These are phyloP conservation scores for Coemansia asiatica DNA, from an alignment of 192 early-diverging fungal species.

Conservation along the genomic window DNA sequence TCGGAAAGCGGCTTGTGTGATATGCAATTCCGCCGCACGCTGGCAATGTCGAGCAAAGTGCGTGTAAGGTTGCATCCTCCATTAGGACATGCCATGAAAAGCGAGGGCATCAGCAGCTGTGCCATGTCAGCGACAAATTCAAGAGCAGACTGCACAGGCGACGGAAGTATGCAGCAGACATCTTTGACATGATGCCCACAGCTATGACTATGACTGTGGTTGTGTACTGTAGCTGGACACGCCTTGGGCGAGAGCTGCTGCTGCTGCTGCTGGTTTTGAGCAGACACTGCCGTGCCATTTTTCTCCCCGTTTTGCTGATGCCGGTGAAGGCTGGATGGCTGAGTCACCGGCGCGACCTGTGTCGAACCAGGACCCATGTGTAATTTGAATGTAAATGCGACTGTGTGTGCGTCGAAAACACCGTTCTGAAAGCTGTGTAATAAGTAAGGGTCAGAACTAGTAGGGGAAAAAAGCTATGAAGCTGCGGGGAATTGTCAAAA, in stretches of 20 bases:
- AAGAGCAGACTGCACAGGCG: conserved; percentile 25
- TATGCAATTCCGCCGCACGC: conserved; percentile 3
- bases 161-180: conserved; percentile 12
- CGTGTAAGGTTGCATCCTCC: conserved; percentile 18
- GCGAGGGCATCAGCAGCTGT: conserved; percentile 37
- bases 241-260: neutral
- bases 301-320: neutral
- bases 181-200: neutral
- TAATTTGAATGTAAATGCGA: neutral
- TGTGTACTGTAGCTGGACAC: neutral
- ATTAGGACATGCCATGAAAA: conserved; percentile 37
- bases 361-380: conserved; percentile 19
- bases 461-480: neutral
- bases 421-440: conserved; percentile 10
- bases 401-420: conserved; percentile 4
- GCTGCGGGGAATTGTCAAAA: neutral
- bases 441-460: neutral
- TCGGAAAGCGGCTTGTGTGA: neutral
- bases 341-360: conserved; percentile 12
- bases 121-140: conserved; percentile 48
- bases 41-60: conserved; percentile 3
- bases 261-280: neutral
- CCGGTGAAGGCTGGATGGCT: neutral
- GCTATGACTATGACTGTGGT: neutral
- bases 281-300: neutral